Evolutionary conservation across 139 green algal genomes (phyloP).

Genomic region (Tetradesmus obliquus): DNA sequence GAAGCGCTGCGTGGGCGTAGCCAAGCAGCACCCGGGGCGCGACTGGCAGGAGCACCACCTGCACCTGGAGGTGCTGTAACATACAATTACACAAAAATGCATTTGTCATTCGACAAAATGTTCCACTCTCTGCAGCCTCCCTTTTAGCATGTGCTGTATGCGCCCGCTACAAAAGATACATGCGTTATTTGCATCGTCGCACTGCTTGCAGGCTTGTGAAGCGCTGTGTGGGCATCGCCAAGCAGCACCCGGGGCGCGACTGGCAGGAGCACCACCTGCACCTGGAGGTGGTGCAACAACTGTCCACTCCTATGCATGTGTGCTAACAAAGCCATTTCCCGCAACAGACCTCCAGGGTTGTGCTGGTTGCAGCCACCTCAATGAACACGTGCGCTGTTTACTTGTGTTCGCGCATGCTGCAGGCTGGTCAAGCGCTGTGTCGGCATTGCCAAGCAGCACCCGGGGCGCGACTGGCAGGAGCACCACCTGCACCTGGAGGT

Average conservation of each 20-base stretch:
- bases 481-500: slow-evolving; percentile 26
- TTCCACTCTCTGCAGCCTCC: too few relatives aligned
- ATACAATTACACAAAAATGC: background rate
- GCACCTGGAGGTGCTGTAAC: background rate
- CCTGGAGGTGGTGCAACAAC: background rate
- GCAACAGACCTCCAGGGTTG: too few relatives aligned
- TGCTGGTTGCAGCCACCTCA: too few relatives aligned
- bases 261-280: slow-evolving; percentile 17
- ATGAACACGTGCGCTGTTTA: too few relatives aligned
- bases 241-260: background rate
- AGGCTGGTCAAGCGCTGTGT: background rate
- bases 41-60: slow-evolving; percentile 21
- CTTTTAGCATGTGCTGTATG: too few relatives aligned
- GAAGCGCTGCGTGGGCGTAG: background rate
- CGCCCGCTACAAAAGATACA: too few relatives aligned
- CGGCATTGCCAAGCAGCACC: background rate
- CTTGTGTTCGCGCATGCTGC: background rate
- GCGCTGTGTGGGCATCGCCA: background rate
- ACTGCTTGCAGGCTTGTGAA: background rate
- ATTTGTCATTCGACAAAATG: too few relatives aligned
- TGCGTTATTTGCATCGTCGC: background rate
- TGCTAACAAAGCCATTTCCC: too few relatives aligned
- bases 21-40: background rate
- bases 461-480: slow-evolving; percentile 17
- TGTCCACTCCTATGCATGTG: too few relatives aligned